Percentiles rank a stretch among this genome's conserved stretches.
Conservation (phyloP, 2,329 filamentous ascomycete genomes). For the Diaporthe capsici region DNA sequence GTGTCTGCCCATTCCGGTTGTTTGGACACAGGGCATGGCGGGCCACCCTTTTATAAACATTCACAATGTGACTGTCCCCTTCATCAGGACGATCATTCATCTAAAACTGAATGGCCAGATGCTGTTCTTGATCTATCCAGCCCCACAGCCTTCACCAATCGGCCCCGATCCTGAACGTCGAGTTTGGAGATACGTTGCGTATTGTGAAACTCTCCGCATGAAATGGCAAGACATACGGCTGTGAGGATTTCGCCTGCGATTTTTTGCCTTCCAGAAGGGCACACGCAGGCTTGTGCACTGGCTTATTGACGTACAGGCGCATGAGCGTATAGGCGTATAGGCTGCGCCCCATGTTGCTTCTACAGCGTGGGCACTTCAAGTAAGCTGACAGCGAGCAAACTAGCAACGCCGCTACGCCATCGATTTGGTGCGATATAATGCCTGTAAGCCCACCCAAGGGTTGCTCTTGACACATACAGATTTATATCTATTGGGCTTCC, state of each 20-base stretch:
- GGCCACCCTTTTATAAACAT: neutral
- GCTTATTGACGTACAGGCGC: neutral
- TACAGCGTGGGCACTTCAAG: no score
- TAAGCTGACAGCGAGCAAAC: neutral
- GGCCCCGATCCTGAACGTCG: neutral
- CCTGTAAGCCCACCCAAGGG: neutral
- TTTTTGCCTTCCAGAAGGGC: no score
- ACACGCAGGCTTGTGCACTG: neutral
- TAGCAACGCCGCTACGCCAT: neutral
- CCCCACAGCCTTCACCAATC: no score
- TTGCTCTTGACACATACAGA: no score
- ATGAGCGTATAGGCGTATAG: neutral
- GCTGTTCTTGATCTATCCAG: neutral
- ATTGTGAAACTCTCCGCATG: neutral
- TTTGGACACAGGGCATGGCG: neutral
- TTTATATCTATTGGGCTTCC: no score
- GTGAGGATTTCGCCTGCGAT: neutral
- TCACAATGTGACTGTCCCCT: neutral
- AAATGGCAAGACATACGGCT: no score
- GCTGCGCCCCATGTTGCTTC: neutral
- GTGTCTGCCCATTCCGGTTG: neutral
- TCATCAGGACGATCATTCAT: neutral
- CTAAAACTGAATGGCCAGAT: neutral
- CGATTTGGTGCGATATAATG: neutral
- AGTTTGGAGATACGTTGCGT: neutral